Evolutionary conservation across 208 protist species (phyloP).

Genomic region (Acanthamoeba lugdunensis): DNA sequence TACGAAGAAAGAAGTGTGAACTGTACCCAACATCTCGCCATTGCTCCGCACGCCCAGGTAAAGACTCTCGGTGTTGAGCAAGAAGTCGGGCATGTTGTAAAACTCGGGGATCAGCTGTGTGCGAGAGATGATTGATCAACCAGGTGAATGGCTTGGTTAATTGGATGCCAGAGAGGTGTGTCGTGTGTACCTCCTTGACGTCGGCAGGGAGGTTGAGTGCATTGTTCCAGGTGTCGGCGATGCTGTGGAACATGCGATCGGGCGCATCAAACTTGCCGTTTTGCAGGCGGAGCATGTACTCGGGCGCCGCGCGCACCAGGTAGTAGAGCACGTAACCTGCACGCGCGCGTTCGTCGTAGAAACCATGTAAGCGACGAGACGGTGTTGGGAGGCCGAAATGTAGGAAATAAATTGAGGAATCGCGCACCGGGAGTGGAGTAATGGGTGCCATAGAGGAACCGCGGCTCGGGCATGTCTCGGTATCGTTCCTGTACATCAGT

Average conservation of each 20-base stretch:
- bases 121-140: not conserved
- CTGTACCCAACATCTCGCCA: constrained; percentile 13
- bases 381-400: no score
- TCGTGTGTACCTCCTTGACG: constrained; percentile 92
- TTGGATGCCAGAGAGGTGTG: not conserved
- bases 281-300: constrained; percentile 91
- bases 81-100: constrained; percentile 84
- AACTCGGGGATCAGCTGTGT: constrained; percentile 92
- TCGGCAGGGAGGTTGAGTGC: constrained; percentile 86
- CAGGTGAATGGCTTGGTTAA: not conserved
- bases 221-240: constrained; percentile 89
- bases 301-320: constrained; percentile 90
- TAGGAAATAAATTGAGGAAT: not conserved
- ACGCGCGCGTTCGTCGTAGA: no score
- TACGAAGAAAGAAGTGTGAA: not conserved
- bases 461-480: constrained; percentile 83
- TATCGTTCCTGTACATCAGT: constrained; percentile 75
- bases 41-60: constrained; percentile 81
- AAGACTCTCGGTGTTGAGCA: constrained; percentile 83
- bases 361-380: no score
- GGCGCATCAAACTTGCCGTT: constrained; percentile 93
- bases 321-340: constrained; percentile 93
- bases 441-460: constrained; percentile 94
- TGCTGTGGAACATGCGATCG: constrained; percentile 92
- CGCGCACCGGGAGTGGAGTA: constrained; percentile 91